A percentile compares a stretch with the other conserved stretches of the same genome.
Evolutionary conservation across 2,329 filamentous ascomycete species (phyloP).

Genomic region (Sclerotiophoma versabilis): DNA sequence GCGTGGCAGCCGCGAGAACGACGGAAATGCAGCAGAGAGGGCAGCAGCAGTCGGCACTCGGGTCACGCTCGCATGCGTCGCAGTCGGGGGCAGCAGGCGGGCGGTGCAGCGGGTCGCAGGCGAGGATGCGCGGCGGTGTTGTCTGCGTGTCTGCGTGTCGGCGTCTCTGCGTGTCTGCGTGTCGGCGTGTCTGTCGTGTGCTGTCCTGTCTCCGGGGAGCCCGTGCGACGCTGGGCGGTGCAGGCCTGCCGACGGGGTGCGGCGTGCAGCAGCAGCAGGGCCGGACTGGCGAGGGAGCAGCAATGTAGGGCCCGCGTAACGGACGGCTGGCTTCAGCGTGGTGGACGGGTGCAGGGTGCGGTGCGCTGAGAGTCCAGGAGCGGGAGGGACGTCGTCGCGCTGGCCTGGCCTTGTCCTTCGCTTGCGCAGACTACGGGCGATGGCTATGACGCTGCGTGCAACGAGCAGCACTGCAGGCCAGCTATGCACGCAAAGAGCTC

Average conservation of each 20-base stretch:
- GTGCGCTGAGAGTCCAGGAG: constrained; percentile 33
- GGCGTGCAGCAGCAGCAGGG: constrained; percentile 25
- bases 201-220: constrained; percentile 36
- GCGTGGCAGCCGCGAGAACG: constrained; percentile 35
- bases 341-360: constrained; percentile 26
- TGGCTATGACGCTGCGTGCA: constrained; percentile 10
- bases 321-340: constrained; percentile 30
- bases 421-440: constrained; percentile 9
- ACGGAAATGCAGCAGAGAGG: constrained; percentile 25
- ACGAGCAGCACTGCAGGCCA: neutral
- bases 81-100: constrained; percentile 16
- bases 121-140: constrained; percentile 20
- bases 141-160: no score
- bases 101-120: constrained; percentile 21
- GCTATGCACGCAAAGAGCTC: no score
- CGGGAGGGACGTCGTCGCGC: constrained; percentile 28
- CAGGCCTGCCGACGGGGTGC: constrained; percentile 15
- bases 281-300: constrained; percentile 15
- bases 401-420: constrained; percentile 29
- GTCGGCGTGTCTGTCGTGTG: constrained; percentile 50
- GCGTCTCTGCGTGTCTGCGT: no score
- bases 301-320: constrained; percentile 22
- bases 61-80: constrained; percentile 41
- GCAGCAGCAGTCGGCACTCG: constrained; percentile 17
- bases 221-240: constrained; percentile 41